Percentiles rank a stretch among this genome's conserved stretches.
phyloP scores from a whole-genome alignment of 768 basidiomycete genomes.

The Lentinula sp. region DNA sequence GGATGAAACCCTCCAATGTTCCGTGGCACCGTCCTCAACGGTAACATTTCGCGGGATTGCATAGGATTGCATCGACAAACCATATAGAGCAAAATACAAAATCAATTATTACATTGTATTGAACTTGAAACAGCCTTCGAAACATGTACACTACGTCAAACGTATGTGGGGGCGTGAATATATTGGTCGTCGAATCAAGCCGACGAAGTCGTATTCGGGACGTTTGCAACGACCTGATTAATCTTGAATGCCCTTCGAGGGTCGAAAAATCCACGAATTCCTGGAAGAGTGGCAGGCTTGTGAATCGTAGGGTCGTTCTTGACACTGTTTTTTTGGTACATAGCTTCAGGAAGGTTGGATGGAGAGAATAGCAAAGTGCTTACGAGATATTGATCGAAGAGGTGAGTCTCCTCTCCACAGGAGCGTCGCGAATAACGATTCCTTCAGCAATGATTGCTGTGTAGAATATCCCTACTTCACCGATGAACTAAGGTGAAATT shows the following conservation, averaged over 20 bases:
- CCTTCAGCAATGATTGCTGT: slow-evolving; percentile 25
- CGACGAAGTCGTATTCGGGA: slow-evolving; percentile 3
- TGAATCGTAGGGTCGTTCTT: background rate
- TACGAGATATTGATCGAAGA: slow-evolving; percentile 36
- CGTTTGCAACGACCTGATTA: slow-evolving; percentile 25
- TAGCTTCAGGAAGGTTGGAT: background rate
- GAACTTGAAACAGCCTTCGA: background rate
- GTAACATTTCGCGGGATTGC: no score
- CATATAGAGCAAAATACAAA: no score
- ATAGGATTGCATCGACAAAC: no score
- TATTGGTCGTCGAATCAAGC: background rate
- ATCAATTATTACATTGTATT: background rate
- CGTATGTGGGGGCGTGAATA: background rate
- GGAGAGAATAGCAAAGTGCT: slow-evolving; percentile 10
- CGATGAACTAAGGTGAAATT: slow-evolving; percentile 8
- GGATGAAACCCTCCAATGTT: no score
- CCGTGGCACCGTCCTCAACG: no score
- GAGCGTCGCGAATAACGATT: slow-evolving; percentile 25
- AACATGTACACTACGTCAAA: background rate
- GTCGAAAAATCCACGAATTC: slow-evolving; percentile 22
- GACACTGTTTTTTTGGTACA: background rate
- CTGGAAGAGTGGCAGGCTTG: slow-evolving; percentile 7
- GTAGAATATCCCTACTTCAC: slow-evolving; percentile 26
- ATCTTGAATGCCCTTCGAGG: slow-evolving; percentile 21
- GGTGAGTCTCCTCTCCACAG: slow-evolving; percentile 20